Base-by-base conservation (phyloP, 2,329 filamentous ascomycete species). In the Tolypocladium paradoxum region DNA sequence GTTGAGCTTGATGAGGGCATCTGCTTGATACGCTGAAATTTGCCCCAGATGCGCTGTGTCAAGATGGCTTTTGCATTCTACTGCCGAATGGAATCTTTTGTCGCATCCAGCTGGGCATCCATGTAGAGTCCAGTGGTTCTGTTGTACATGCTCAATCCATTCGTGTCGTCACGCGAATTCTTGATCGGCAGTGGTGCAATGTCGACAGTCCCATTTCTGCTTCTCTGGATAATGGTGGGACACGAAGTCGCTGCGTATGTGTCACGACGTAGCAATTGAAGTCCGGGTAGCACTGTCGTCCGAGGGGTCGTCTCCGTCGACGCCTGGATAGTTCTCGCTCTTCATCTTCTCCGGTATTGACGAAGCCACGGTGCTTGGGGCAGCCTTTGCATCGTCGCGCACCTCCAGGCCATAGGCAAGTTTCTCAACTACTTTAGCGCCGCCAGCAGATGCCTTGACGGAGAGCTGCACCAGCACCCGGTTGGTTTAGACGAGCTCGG, bases 241-340 rank as follows among this genome's bases (percentile, higher is more conserved):
- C 51, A 24, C 47, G 61, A 31, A 55, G 49, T 20, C 35, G n/a
- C 9, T 56, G 5, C 53, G 49, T 31, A 14, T 49, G 52, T 31
- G 52, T 58, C 5, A 49, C 56, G 66, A 65, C 12, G 63, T 59
- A 6, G 65, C 61, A 36, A 60, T 66, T 0, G 67, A 68, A 0
- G 68, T 69, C 16, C 62, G 58, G 11, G 63, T 63, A 16, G 57
- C 51, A 0, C 46, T 63, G 6, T 50, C 48, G 2, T 64, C 64
- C 0, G 63, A 65, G 16, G 33, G 43, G 7, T 37, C 54, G 12
- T 65, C 61, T 6, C 62, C 57, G 4, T 60, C 58, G 3, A 60
- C 49, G 2, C 56, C 6, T 6, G 6, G 2, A 1, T 33, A 2
- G 0, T 20, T 6, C 8, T 8, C 53, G 6, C 1, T 9, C 48